phyloP scores from a whole-genome alignment of 2,329 filamentous ascomycete genomes.

The Leptosphaerulina australis region DNA sequence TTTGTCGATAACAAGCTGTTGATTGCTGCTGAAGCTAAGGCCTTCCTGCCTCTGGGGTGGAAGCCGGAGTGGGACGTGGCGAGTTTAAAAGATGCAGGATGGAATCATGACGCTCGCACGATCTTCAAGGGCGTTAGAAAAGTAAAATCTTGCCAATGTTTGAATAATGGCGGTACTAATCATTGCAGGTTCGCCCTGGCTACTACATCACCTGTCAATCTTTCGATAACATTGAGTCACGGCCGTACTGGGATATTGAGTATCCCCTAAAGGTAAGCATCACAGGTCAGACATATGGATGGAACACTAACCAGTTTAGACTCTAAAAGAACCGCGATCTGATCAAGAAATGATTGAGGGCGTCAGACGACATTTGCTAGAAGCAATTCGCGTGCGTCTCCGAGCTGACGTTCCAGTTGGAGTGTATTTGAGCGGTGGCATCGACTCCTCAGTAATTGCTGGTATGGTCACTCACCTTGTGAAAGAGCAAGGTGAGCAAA shows the following conservation, averaged over 20 bases:
- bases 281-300: too few species aligned
- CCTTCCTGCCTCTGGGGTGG: constrained; percentile 58
- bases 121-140: constrained; percentile 58
- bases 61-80: constrained; percentile 59
- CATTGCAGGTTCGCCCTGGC: constrained; percentile 47
- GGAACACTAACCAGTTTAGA: constrained; percentile 26
- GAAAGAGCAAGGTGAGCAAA: constrained; percentile 52
- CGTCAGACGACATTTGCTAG: constrained; percentile 58
- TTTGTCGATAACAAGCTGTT: constrained; percentile 50
- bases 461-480: constrained; percentile 62
- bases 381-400: constrained; percentile 59
- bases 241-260: constrained; percentile 59
- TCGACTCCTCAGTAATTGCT: constrained; percentile 63
- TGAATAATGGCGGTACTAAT: constrained; percentile 12
- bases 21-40: constrained; percentile 61
- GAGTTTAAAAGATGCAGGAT: constrained; percentile 52
- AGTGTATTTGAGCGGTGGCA: constrained; percentile 62
- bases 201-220: constrained; percentile 31
- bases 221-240: constrained; percentile 48
- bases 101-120: constrained; percentile 54
- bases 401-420: constrained; percentile 64
- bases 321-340: constrained; percentile 50
- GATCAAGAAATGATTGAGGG: constrained; percentile 58
- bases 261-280: constrained; percentile 54
- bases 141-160: constrained; percentile 9